These are phyloP conservation scores for Hysterium pulicare DNA, from an alignment of 2,329 filamentous ascomycete species.

Conservation along the genomic window DNA sequence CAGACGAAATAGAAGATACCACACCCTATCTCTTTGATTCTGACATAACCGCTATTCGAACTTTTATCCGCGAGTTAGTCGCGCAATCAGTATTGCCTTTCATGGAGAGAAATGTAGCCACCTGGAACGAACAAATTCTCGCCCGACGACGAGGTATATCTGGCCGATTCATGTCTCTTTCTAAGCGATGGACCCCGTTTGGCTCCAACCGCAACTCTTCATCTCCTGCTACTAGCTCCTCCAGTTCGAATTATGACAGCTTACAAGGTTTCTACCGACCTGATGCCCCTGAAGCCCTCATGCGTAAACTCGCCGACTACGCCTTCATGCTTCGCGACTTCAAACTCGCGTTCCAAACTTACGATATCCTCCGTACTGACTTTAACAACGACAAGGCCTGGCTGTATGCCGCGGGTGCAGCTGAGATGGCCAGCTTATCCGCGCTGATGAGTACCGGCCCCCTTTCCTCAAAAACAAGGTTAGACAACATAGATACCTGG, in stretches of 20 bases:
- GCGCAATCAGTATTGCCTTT: conserved; percentile 91
- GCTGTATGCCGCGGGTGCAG: conserved; percentile 88
- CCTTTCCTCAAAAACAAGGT: conserved; percentile 69
- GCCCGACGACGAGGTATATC: conserved; percentile 83
- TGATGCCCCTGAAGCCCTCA: conserved; percentile 80
- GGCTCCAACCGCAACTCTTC: conserved; percentile 62
- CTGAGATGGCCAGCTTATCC: conserved; percentile 91
- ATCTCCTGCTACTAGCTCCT: conserved; percentile 49
- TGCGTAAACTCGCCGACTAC: conserved; percentile 92
- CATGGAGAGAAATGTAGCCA: conserved; percentile 87
- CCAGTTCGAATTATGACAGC: conserved; percentile 71
- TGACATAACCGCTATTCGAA: conserved; percentile 80
- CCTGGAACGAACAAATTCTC: conserved; percentile 97
- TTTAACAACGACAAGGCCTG: conserved; percentile 96
- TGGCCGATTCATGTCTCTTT: conserved; percentile 91
- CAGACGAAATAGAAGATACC: conserved; percentile 68
- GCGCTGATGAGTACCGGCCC: conserved; percentile 73
- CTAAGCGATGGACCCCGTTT: conserved; percentile 84
- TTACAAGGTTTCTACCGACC: conserved; percentile 77
- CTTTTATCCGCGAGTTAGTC: conserved; percentile 90
- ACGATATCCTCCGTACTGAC: conserved; percentile 83
- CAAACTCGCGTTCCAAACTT: conserved; percentile 87
- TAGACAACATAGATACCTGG: conserved; percentile 80
- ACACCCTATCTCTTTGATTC: conserved; percentile 85
- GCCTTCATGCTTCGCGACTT: conserved; percentile 96